phyloP scores from a whole-genome alignment of 345 rosid species.

The Salix arbutifolia region DNA sequence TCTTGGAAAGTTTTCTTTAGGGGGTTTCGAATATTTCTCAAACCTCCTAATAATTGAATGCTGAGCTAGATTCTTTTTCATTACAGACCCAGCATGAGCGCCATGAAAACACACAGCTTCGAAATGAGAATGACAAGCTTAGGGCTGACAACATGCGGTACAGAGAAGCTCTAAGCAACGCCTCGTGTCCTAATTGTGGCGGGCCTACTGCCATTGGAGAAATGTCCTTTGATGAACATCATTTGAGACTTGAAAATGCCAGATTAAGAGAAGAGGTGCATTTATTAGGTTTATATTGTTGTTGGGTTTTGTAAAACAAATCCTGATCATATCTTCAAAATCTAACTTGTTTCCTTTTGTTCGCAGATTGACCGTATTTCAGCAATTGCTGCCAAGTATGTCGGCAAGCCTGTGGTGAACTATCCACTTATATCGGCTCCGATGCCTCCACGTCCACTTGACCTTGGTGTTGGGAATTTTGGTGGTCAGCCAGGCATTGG shows the following conservation, averaged over 20 bases:
- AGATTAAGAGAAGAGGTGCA: conserved; percentile 85
- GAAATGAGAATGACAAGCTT: conserved; percentile 82
- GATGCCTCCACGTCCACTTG: conserved; percentile 57
- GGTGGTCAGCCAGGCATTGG: conserved; percentile 46
- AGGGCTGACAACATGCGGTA: conserved; percentile 80
- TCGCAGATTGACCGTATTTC: conserved; percentile 80
- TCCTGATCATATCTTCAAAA: background rate
- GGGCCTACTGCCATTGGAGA: conserved; percentile 93
- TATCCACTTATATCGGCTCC: conserved; percentile 68
- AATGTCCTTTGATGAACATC: conserved; percentile 94
- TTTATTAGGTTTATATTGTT: background rate
- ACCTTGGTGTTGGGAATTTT: conserved; percentile 56
- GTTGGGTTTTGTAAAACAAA: background rate
- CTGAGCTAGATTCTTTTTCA: background rate
- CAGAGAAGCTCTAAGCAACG: conserved; percentile 83
- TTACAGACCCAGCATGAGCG: conserved; percentile 86
- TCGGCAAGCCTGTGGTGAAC: conserved; percentile 82
- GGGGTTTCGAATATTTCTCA: background rate
- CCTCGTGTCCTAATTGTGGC: conserved; percentile 94
- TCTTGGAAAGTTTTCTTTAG: background rate
- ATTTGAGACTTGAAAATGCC: conserved; percentile 81
- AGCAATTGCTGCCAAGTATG: conserved; percentile 88
- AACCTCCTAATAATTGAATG: background rate
- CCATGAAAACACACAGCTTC: conserved; percentile 72
- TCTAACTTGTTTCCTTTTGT: background rate